Evolutionary conservation across 169 alveolate species (phyloP), one percentile per base, ranked within the genome.

Genomic region (Neospora caninum): DNA sequence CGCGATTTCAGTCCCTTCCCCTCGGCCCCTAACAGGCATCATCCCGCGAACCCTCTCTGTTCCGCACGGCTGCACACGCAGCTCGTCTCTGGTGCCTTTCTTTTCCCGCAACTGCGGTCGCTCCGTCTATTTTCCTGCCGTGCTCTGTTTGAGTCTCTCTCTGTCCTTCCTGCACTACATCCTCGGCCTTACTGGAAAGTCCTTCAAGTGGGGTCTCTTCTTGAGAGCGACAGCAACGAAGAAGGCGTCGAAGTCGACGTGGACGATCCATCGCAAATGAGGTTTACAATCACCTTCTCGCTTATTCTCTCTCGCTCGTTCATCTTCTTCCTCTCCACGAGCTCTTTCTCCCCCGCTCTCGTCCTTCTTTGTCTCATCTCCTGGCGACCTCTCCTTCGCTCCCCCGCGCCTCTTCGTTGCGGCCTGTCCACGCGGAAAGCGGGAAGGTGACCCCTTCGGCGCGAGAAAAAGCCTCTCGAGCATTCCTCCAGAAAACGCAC

Each of bases 241-340:
- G 82, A 94, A 94, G 27, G 95, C 93, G 78, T 94, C 95, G 34
- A 88, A 94, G 82, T 94, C 95, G 31, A 94, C 92, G 78, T 94
- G 95, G 67, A 94, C 0, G 18, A 92, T 82, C 92, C 91, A 84
- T 2, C 92, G 83, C 80, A 38, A 41, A n/a, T 67, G 91, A 6
- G 27, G 16, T 18, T 29, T 25, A 20, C 70, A 4, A 9, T 83
- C 43, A 9, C 10, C 20, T 83, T 31, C 70, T 25, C 54, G 67
- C 58, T 7, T 13, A 4, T 49, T 49, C 13, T 49, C 58, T 49
- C n/a, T 83, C n/a, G 31, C 38, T 83, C 16, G 34, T 13, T 22
- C 89, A 18, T 27, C 73, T 27, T 22, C 20, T 29, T 9, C 31
- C 73, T 27, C n/a, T 29, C 34, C n/a, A 27, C 34, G 73, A 29